A percentile compares a stretch with the other conserved stretches of the same genome.
Conservation (phyloP, 352 stramenopile species). For the Phytopythium mirpurense region DNA sequence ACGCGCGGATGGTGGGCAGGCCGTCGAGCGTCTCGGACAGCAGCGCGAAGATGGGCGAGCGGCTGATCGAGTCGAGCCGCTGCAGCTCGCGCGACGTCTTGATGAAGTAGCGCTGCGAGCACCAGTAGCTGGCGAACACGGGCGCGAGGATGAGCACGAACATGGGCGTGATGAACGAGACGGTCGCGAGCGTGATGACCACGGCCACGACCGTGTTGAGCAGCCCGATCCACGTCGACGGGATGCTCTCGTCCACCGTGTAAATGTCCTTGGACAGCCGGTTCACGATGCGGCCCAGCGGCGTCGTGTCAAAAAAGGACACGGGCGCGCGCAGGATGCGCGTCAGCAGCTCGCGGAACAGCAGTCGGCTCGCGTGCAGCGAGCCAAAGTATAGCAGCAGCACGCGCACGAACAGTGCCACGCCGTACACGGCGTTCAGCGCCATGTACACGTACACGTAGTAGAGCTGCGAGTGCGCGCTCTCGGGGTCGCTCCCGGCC, state of each 20-base stretch:
- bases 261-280: constrained; percentile 63
- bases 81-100: constrained; percentile 90
- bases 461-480: constrained; percentile 60
- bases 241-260: constrained; percentile 55
- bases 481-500: constrained; percentile 30
- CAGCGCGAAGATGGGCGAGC: constrained; percentile 92
- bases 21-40: constrained; percentile 94
- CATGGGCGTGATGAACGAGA: constrained; percentile 48
- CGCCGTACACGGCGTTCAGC: constrained; percentile 52
- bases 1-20: constrained; percentile 90
- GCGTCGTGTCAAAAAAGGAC: constrained; percentile 72
- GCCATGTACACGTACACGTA: constrained; percentile 83
- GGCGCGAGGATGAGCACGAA: constrained; percentile 64
- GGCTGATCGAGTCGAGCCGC: constrained; percentile 91
- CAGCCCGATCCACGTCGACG: constrained; percentile 33
- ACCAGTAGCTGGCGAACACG: constrained; percentile 41
- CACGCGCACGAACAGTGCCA: constrained; percentile 56
- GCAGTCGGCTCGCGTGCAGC: constrained; percentile 45
- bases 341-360: constrained; percentile 60
- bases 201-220: constrained; percentile 51
- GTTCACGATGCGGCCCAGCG: constrained; percentile 57
- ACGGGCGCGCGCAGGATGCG: constrained; percentile 54
- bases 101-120: constrained; percentile 90
- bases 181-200: constrained; percentile 33
- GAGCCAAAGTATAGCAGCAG: constrained; percentile 59